Percentiles rank a stretch among this genome's conserved stretches.
These are phyloP conservation scores for Oxytropis ochrocephala DNA, from an alignment of 306 rosid species.

Conservation along the genomic window DNA sequence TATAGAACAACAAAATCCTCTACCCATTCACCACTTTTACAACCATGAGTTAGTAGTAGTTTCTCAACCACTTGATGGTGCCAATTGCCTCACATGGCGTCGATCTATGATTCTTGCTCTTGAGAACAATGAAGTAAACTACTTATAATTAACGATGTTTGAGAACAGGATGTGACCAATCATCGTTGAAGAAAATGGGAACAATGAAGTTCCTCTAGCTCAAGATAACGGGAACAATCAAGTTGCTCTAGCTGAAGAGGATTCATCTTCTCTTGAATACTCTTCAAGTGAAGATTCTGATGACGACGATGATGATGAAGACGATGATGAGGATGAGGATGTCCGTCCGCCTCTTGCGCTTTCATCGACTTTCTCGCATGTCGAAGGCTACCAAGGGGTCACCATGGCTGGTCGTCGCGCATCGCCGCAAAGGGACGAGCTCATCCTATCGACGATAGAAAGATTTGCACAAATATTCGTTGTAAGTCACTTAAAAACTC, in stretches of 20 bases:
- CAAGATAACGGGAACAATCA: not conserved
- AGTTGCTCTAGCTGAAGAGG: not conserved
- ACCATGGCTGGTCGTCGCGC: not conserved
- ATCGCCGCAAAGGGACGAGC: not conserved
- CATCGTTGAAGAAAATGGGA: not conserved
- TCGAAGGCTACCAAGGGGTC: not conserved
- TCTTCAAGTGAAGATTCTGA: not conserved
- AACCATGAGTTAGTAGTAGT: no score
- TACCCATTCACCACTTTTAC: no score
- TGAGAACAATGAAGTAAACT: no score
- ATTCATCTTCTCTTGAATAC: not conserved
- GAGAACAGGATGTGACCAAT: not conserved
- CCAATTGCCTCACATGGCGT: no score
- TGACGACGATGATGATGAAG: no score
- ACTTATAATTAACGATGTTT: not conserved
- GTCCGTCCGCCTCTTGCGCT: not conserved
- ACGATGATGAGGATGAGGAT: not conserved
- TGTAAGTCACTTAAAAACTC: slow-evolving; percentile 21
- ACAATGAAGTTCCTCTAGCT: not conserved
- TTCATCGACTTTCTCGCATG: not conserved
- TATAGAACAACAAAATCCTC: no score
- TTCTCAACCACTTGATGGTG: no score
- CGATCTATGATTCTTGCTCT: no score
- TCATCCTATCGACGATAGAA: not conserved
- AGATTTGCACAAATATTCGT: slow-evolving; percentile 9